Base-by-base conservation (phyloP, 208 protist species). In the Spongospora subterranea region DNA sequence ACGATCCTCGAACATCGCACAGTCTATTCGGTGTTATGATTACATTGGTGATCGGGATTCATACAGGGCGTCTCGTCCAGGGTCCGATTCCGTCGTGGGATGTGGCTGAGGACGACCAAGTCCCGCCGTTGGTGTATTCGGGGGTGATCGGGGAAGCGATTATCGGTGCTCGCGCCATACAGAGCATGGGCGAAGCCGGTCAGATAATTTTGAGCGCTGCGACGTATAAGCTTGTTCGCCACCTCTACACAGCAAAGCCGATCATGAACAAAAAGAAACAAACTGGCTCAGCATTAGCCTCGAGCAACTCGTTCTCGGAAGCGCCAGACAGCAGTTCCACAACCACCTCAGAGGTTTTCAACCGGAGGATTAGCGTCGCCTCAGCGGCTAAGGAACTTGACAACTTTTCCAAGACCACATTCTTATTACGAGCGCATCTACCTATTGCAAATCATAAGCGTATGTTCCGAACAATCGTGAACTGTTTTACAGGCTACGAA, bases 1-100 rank as follows among this genome's bases (percentile, higher is more conserved):
- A 35, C 71, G 71, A 82, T n/a, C 71, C 71, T 6, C 71, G 71
- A 20, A 43, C 40, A 20, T 82, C 71, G n/a, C 71, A 82, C 17
- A 6, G 6, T 6, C 71, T 82, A n/a, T 82, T 82, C 71, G 71
- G 71, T 43, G 71, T 82, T 43, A 82, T 82, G 71, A 20, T 82
- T 6, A 82, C 71, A n/a, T n/a, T 82, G 6, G 6, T n/a, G 71
- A 82, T 82, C 13, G 71, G 71, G 13, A 43, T 82, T 35, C 17
- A 82, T n/a, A 82, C 35, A 35, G 71, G 71, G n/a, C 40, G 71
- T 6, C 35, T 43, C 6, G 71, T 43, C 17, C 71, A 43, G 17
- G 71, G 35, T 13, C 35, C 71, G 35, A 35, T 82, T 35, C 71
- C 71, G 13, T 35, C 6, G 6, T 82, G 71, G 71, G 71, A 82